Percentiles rank a stretch among this genome's conserved stretches.
These are phyloP conservation scores for Trametes punicea DNA, from an alignment of 768 basidiomycete species.

Conservation along the genomic window DNA sequence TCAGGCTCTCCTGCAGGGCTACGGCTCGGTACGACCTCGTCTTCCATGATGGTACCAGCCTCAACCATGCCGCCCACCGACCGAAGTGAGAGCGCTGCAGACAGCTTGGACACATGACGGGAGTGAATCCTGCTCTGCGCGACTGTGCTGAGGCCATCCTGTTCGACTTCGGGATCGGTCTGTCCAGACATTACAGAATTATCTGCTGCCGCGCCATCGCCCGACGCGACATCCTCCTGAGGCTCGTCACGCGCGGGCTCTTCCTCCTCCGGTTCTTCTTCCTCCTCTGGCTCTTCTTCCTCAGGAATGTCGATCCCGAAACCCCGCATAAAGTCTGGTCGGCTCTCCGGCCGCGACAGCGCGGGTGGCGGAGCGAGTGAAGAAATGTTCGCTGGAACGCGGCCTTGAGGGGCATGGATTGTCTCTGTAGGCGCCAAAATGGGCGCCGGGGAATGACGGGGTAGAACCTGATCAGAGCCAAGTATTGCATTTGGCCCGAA, in stretches of 20 bases:
- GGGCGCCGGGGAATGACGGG: constrained; percentile 26
- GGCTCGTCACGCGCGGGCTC: constrained; percentile 14
- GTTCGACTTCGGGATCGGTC: constrained; percentile 30
- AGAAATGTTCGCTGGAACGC: constrained; percentile 43
- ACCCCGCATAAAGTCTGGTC: constrained; percentile 73
- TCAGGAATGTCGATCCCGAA: constrained; percentile 81
- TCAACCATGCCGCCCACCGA: constrained; percentile 49
- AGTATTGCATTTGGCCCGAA: constrained; percentile 58
- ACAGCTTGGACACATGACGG: constrained; percentile 63
- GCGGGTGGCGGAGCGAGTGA: constrained; percentile 46
- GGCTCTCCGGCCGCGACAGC: constrained; percentile 46
- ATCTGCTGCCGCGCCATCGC: constrained; percentile 28
- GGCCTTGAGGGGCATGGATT: constrained; percentile 56
- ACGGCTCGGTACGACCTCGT: constrained; percentile 23
- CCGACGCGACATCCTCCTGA: constrained; percentile 34
- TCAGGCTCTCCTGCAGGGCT: constrained; percentile 32
- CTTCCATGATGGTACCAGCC: constrained; percentile 18
- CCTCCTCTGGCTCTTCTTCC: constrained; percentile 63
- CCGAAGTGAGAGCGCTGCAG: constrained; percentile 62
- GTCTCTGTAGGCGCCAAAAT: constrained; percentile 27
- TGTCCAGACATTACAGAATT: constrained; percentile 17
- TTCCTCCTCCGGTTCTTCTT: constrained; percentile 38
- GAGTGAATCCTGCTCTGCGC: constrained; percentile 58
- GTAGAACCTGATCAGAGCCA: constrained; percentile 43
- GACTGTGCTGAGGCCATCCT: constrained; percentile 44